Evolutionary conservation across 352 stramenopile species (phyloP), one percentile per base, ranked within the genome.

Genomic region (Phytophthora sansomeana): DNA sequence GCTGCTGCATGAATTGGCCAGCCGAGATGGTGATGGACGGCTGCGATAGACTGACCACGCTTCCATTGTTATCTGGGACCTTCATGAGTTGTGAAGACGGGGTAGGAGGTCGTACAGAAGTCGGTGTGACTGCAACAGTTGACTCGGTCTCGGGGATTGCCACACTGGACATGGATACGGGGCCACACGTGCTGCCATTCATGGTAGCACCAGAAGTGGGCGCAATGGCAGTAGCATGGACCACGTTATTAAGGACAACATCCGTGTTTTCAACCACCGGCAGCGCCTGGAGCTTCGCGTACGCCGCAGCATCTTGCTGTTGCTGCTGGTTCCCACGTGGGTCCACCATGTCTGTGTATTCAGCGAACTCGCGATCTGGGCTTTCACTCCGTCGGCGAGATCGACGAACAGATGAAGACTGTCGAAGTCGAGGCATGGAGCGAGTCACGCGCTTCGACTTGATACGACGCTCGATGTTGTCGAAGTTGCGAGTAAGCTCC

Each of bases 1-100:
- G 83, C 68, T 95, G 87, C 50, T 92, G 83, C 39, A 92, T 57
- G 50, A 87, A 95, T 67, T 93, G 87, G 39, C 80, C 71, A 1
- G 78, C 74, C 3, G 84, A 91, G 38, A 95, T 90, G 9, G 81
- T 87, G 52, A 91, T 79, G 16, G 80, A 66, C 39, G 81, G 83
- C 63, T 89, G 80, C n/a, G 72, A 65, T 17, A 64, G 53, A n/a
- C 35, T 71, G 46, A 70, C 43, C 35, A 51, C 35, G 21, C 39
- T 50, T n/a, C 52, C 38, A 9, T 63, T 74, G 43, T 11, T 59
- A 30, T 72, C 54, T 19, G 42, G 49, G 14, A 53, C 26, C 47
- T 64, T 50, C 29, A 63, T 49, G 26, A 69, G 44, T 42, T 73
- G 66, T 6, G 49, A 55, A 14, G 61, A 26, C 16, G 71, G 48